phyloP scores from a whole-genome alignment of 306 rosid genomes.

The Hippophae gyantsensis region DNA sequence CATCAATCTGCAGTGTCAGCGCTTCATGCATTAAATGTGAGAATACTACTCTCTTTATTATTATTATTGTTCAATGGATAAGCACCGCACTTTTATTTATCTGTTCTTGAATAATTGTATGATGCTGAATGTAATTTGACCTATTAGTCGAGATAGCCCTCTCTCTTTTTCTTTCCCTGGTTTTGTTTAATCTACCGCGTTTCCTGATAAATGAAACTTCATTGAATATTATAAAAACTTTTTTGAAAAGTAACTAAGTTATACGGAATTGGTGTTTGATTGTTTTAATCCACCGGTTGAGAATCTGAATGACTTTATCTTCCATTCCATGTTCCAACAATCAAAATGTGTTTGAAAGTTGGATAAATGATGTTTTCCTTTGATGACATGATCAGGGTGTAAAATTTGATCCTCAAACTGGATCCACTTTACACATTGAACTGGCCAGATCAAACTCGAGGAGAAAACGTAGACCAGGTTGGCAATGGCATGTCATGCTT shows the following conservation, averaged over 20 bases:
- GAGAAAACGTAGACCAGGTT: slow-evolving; percentile 90
- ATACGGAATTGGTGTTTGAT: too few species aligned
- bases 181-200: neutral
- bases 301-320: neutral
- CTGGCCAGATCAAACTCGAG: slow-evolving; percentile 92
- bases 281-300: neutral
- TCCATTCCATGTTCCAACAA: neutral
- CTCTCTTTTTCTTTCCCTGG: neutral
- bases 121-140: too few species aligned
- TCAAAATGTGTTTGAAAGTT: slow-evolving; percentile 6
- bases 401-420: slow-evolving; percentile 92
- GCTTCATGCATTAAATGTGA: slow-evolving; percentile 67
- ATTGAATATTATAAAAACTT: neutral
- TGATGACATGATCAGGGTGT: slow-evolving; percentile 52
- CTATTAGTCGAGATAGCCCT: neutral
- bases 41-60: slow-evolving; percentile 14
- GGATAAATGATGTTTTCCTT: slow-evolving; percentile 16
- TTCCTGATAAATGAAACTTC: neutral
- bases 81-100: neutral
- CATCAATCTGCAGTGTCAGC: slow-evolving; percentile 82
- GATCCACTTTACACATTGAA: slow-evolving; percentile 72
- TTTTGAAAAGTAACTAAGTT: neutral
- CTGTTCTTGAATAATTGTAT: too few species aligned
- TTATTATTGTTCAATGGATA: neutral
- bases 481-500: slow-evolving; percentile 1